Base-by-base conservation (phyloP, 2,329 filamentous ascomycete species). In the Saccharata proteae region DNA sequence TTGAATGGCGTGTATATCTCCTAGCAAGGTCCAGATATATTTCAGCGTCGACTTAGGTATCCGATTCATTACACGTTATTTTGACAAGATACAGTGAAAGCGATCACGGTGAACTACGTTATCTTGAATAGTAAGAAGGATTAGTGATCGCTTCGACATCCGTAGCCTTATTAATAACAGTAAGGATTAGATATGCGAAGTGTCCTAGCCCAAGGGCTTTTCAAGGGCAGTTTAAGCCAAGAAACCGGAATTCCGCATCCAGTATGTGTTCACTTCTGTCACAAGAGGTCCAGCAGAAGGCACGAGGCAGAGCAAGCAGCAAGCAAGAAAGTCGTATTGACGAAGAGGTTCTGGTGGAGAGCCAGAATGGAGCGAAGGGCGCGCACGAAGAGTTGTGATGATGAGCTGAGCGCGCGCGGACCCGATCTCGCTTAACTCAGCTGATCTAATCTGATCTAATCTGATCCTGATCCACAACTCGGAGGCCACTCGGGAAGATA, bases 31-130 rank as follows among this genome's bases (percentile, higher is more conserved):
- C 19, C 19, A 21, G 19, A 7, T 7, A 21, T 7, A 21, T 29
- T 26, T 12, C 26, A 34, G 12, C 29, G 32, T n/a, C n/a, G n/a
- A n/a, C n/a, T n/a, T n/a, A n/a, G n/a, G n/a, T 51, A 36, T 54
- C 49, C 2, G 47, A 52, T 24, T 46, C 43, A 17, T 62, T 60
- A 2, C 67, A 66, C 3, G 84, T 59, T 19, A 80, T 61, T 1
- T 67, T 62, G 32, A 81, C 69, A 3, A 85, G 62, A 40, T 81
- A 74, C 21, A 77, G 64, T 3, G 86, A 55, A 6, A 80, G 73
- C 0, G 71, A 70, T 34, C 69, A 68, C 2, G 69, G 57, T 5
- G 63, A 47, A 0, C 62, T 64, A 2, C 62, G 60, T 5, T 19
- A 65, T 61, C 38, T 48, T 35, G 29, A 54, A 29, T 72, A 65